Conservation (phyloP, 202 grass and related monocot genomes). For the Panicum virgatum region DNA sequence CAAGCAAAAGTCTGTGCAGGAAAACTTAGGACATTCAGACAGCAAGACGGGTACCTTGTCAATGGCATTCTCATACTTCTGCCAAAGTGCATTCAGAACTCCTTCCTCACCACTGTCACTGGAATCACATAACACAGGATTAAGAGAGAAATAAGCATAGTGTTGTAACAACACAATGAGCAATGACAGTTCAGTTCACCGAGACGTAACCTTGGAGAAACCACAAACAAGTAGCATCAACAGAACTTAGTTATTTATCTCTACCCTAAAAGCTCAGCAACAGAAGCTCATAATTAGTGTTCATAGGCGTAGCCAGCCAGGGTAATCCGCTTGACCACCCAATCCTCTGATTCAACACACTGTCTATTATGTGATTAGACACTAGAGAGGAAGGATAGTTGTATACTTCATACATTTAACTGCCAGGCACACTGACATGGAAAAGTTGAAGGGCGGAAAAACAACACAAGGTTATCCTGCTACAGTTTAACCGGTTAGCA, state of each 20-base stretch:
- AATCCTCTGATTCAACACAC: neutral
- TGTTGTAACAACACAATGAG: no score
- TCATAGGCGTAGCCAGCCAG: constrained; percentile 8
- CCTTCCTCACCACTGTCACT: constrained; percentile 75
- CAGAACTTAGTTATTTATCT: neutral
- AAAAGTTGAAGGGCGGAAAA: constrained; percentile 13
- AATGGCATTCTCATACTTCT: constrained; percentile 82
- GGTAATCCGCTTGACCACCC: neutral
- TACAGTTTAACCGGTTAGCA: neutral
- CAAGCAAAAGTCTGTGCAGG: constrained; percentile 1
- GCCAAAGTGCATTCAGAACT: constrained; percentile 77
- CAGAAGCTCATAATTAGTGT: neutral
- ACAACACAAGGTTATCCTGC: neutral
- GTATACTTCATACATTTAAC: neutral
- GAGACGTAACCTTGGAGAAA: neutral
- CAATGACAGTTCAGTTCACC: neutral
- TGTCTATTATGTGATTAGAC: neutral
- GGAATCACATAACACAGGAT: constrained; percentile 24
- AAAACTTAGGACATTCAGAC: constrained; percentile 15
- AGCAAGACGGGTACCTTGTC: constrained; percentile 72
- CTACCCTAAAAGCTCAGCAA: neutral
- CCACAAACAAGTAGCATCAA: neutral
- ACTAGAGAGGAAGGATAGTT: neutral
- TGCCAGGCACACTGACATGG: neutral
- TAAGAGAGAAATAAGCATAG: constrained; percentile 2